Conservation (phyloP, 2,329 filamentous ascomycete species). For the Botrytis porri region DNA sequence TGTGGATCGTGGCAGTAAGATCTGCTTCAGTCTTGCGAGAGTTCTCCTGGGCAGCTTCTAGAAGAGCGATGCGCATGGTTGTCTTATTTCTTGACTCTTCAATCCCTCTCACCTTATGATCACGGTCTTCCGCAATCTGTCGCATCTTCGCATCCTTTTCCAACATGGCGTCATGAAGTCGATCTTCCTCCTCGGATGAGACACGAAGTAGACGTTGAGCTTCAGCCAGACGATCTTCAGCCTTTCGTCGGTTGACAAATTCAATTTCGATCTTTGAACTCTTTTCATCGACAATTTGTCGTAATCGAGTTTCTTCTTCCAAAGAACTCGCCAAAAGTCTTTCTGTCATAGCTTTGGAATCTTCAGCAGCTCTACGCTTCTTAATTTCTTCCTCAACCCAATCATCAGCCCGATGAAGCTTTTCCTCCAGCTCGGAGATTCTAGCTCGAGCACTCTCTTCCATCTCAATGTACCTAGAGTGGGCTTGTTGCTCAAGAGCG, state of each 20-base stretch:
- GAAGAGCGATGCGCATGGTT: conserved; percentile 59
- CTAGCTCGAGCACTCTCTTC: conserved; percentile 22
- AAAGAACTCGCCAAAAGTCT: conserved; percentile 61
- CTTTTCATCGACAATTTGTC: conserved; percentile 62
- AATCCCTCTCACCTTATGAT: conserved; percentile 60
- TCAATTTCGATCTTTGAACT: conserved; percentile 58
- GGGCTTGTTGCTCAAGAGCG: conserved; percentile 56
- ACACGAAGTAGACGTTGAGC: conserved; percentile 67
- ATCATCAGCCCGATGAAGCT: conserved; percentile 60
- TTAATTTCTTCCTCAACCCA: conserved; percentile 62
- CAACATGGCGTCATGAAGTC: conserved; percentile 63
- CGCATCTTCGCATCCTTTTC: conserved; percentile 66
- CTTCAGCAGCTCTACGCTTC: conserved; percentile 63
- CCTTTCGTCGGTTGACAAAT: conserved; percentile 58
- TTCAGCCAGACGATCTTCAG: conserved; percentile 70
- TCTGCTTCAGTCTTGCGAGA: conserved; percentile 54
- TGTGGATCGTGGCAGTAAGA: conserved; percentile 53
- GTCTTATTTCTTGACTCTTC: conserved; percentile 56
- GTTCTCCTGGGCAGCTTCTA: conserved; percentile 65
- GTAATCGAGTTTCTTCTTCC: conserved; percentile 66
- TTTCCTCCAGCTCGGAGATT: conserved; percentile 66
- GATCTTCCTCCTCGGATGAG: conserved; percentile 69
- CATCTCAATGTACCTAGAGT: conserved; percentile 47
- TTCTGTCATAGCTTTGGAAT: conserved; percentile 51
- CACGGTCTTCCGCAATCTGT: conserved; percentile 66